Base-by-base conservation (phyloP, 176 grass and related monocot genomes). In the Areca catechu region DNA sequence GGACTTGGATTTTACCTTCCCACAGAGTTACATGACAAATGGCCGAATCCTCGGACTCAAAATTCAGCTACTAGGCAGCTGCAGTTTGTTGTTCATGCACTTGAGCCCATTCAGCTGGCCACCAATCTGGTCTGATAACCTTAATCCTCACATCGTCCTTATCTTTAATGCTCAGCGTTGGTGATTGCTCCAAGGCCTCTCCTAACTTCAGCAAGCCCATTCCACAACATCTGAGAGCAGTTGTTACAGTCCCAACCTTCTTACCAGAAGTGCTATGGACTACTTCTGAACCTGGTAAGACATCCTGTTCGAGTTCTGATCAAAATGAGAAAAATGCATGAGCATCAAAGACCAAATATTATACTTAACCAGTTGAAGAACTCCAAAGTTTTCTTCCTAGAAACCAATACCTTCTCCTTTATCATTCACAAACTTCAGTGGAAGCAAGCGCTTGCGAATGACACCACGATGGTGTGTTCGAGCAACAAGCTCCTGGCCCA, bases 401-500 rank as follows among this genome's bases (percentile, higher is more conserved):
- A 7, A 74, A 24, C 3, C 1, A 15, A 5, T 72, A 97, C 92
- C 92, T 88, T 82, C 20, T 48, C 79, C 80, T 15, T 88, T 73
- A 50, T 66, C 61, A 51, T 77, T 61, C 4, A 78, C 28, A 58
- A 91, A 86, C 48, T 72, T 85, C 50, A 97, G 61, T 16, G 86
- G 92, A 66, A 90, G 62, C 16, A 91, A 68, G 60, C 92, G 86
- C 61, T 97, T 97, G 37, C 86, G 78, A 19, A 97, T 88, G 66
- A 91, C 72, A 66, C 92, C 86, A 3, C 92, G 92, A 53, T 97
- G 86, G 56, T 97, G 92, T 20, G 92, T 88, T 20, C 92, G 77
- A 62, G 92, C 86, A 50, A 97, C 83, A 64, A 97, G 83, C 72
- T 97, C 92, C 72, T 97, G 92, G 0, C 92, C 92, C 17, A 97